Conservation (phyloP, 164 flowering plant genomes). For the Nymphaea colorata region DNA sequence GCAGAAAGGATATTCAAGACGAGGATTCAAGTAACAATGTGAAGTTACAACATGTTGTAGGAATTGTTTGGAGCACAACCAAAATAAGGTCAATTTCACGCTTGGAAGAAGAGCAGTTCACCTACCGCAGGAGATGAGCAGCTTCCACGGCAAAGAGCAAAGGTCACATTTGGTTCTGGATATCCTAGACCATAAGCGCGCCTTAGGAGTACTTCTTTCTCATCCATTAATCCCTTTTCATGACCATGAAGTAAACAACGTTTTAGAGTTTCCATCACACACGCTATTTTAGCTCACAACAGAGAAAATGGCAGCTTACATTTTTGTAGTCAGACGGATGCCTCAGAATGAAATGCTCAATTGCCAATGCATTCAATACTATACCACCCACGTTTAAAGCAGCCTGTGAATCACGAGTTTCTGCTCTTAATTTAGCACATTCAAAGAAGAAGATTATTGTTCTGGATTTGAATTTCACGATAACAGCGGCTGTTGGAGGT, state of each 20-base stretch:
- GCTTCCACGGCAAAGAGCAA: slow-evolving; percentile 88
- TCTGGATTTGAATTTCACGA: background rate
- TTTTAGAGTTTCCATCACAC: background rate
- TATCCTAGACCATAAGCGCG: slow-evolving; percentile 69
- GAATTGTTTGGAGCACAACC: background rate
- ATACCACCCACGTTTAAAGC: slow-evolving; percentile 74
- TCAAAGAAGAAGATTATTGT: no score
- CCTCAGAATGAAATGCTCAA: slow-evolving; percentile 86
- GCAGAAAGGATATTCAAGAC: no score
- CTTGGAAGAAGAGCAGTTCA: background rate
- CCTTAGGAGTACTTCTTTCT: slow-evolving; percentile 61
- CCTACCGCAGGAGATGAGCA: slow-evolving; percentile 98
- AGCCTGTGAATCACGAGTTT: slow-evolving; percentile 33
- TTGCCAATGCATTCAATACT: slow-evolving; percentile 73
- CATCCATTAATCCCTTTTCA: slow-evolving; percentile 34
- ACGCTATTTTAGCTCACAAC: background rate
- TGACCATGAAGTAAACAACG: background rate
- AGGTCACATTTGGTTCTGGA: slow-evolving; percentile 86
- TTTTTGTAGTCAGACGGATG: slow-evolving; percentile 42
- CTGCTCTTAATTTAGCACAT: background rate
- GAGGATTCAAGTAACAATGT: no score
- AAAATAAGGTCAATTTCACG: background rate
- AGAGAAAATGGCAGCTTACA: slow-evolving; percentile 23
- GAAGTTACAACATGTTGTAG: background rate
- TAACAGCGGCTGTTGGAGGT: background rate